phyloP scores from a whole-genome alignment of 2,329 filamentous ascomycete genomes.

The Fusarium mangiferae region DNA sequence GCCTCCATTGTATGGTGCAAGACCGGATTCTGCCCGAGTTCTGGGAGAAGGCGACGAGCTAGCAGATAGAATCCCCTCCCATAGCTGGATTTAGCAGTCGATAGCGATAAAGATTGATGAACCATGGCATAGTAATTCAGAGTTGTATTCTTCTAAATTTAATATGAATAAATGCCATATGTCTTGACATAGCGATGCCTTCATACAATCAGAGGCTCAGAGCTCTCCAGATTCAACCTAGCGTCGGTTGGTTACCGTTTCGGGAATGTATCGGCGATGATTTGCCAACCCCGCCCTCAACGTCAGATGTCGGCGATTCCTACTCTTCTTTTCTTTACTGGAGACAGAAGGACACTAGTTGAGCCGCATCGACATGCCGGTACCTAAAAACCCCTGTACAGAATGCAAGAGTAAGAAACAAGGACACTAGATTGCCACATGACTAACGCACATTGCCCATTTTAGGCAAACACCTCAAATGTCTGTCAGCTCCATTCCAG shows the following conservation, averaged over 20 bases:
- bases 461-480: conserved; percentile 39
- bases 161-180: too few relatives aligned
- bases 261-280: background rate
- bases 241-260: background rate
- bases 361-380: conserved; percentile 5
- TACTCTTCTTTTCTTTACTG: background rate
- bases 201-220: too few relatives aligned
- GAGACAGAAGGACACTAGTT: background rate
- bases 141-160: too few relatives aligned
- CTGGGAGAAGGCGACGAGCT: rapidly evolving
- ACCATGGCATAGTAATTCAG: too few relatives aligned
- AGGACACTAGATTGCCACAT: rapidly evolving
- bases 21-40: rapidly evolving
- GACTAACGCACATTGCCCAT: background rate
- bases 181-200: too few relatives aligned
- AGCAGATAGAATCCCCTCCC: rapidly evolving
- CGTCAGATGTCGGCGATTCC: conserved; percentile 4
- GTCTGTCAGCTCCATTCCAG: background rate
- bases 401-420: conserved; percentile 31
- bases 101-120: too few relatives aligned
- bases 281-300: background rate
- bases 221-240: background rate
- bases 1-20: background rate
- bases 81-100: too few relatives aligned
- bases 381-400: conserved; percentile 26